These are phyloP conservation scores for Papiliotrema nemorosa DNA, from an alignment of 1,284 basidiomycete species.

Conservation along the genomic window DNA sequence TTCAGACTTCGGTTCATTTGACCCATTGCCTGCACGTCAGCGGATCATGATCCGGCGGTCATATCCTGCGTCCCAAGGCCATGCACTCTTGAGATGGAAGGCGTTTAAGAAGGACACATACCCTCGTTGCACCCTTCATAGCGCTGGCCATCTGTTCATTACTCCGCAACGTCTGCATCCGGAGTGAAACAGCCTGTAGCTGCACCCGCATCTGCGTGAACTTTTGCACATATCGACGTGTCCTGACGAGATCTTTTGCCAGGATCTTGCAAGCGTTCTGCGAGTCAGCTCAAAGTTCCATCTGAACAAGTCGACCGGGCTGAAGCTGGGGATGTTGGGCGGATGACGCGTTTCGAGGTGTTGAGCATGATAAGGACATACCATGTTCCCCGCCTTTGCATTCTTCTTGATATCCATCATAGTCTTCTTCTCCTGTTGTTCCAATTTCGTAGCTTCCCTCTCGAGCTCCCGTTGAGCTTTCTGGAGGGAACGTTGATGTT, in stretches of 20 bases:
- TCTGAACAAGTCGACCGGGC: no score
- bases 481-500: constrained; percentile 91
- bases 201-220: constrained; percentile 99
- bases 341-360: background rate
- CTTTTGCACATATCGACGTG: constrained; percentile 91
- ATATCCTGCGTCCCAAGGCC: no score
- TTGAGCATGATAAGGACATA: constrained; percentile 49
- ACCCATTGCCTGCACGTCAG: constrained; percentile 76
- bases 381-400: constrained; percentile 93
- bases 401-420: constrained; percentile 93
- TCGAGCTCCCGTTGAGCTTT: constrained; percentile 98
- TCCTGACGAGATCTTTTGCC: constrained; percentile 97
- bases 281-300: constrained; percentile 53
- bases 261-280: constrained; percentile 98
- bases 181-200: constrained; percentile 88
- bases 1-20: constrained; percentile 97
- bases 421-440: constrained; percentile 91
- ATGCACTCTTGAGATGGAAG: no score
- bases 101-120: no score
- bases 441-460: constrained; percentile 88
- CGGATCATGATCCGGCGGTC: background rate
- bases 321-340: no score
- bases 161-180: constrained; percentile 93
- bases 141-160: constrained; percentile 99
- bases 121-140: constrained; percentile 95